Evolutionary conservation across 257 asterid species (phyloP), one percentile per base, ranked within the genome.

Genomic region (Nicotiana knightiana): DNA sequence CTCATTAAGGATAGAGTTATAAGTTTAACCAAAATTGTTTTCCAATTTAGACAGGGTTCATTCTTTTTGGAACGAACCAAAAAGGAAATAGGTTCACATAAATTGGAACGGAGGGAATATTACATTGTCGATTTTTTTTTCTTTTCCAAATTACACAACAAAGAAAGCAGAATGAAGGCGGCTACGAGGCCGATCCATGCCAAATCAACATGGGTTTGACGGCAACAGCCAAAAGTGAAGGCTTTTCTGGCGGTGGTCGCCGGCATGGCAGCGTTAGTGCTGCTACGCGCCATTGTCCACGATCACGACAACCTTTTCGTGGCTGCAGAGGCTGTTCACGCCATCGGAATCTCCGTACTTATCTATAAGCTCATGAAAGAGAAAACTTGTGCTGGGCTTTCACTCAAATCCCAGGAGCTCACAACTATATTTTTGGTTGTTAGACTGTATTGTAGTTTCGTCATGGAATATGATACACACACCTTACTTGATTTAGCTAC

Each of bases 381-480:
- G 88, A 93, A 88, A 88, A 95, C 98, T 81, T 95, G 99, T 87
- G 94, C 99, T 24, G 97, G 98, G 67, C 89, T 95, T 88, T 95
- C 98, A 71, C 97, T 95, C 87, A 93, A 91, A 85, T 92, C 97
- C 84, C 98, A 95, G 92, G 98, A 95, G 90, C 89, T 93, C 79
- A 95, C 98, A 59, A 97, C 98, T 48, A 82, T 95, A 77, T 95
- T 95, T 90, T 82, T 95, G 91, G 97, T 93, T 80, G 98, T 93
- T 82, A 95, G 98, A 89, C 87, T 95, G 79, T 95, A 93, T 86
- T 93, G 97, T 79, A 93, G 98, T 87, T 93, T 95, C 80, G 97
- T 95, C 77, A 93, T 95, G 98, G 98, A 95, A 90, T 95, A 93
- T 85, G 98, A 95, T 88, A 95, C 93, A 84, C 98, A 95, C 87